A percentile compares a stretch with the other conserved stretches of the same genome.
These are phyloP conservation scores for Epicoccum sorghinum DNA, from an alignment of 2,329 filamentous ascomycete species.

Conservation along the genomic window DNA sequence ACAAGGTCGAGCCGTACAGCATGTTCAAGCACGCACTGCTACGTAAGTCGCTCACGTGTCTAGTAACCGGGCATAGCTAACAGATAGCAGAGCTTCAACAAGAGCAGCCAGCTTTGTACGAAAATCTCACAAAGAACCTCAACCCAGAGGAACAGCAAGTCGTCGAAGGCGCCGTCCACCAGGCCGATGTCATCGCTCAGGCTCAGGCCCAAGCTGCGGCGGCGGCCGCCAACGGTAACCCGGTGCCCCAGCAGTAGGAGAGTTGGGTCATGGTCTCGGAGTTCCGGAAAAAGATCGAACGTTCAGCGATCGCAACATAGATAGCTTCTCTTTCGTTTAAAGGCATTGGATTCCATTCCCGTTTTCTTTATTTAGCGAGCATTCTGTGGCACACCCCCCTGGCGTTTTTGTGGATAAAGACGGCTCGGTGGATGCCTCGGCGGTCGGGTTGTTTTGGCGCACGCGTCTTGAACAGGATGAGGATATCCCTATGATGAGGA, in stretches of 20 bases:
- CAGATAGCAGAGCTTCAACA: constrained; percentile 75
- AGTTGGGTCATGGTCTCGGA: neutral
- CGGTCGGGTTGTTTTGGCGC: constrained; percentile 24
- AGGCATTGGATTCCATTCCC: constrained; percentile 30
- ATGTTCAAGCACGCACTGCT: constrained; percentile 83
- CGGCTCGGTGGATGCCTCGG: constrained; percentile 24
- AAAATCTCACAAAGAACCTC: constrained; percentile 77
- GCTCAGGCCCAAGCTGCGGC: constrained; percentile 32
- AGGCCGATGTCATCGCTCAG: constrained; percentile 64
- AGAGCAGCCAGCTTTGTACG: constrained; percentile 88
- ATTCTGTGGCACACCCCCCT: constrained; percentile 29
- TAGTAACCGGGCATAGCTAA: constrained; percentile 16
- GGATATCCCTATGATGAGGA: constrained; percentile 11
- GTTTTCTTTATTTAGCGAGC: constrained; percentile 41
- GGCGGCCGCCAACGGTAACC: constrained; percentile 29
- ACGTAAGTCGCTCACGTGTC: constrained; percentile 65
- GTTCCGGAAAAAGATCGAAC: constrained; percentile 1
- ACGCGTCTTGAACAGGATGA: constrained; percentile 16
- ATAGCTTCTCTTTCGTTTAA: constrained; percentile 26
- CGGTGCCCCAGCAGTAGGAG: constrained; percentile 26
- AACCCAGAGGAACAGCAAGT: constrained; percentile 80
- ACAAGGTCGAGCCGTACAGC: constrained; percentile 93
- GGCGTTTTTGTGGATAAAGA: constrained; percentile 33
- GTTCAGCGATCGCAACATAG: constrained; percentile 19
- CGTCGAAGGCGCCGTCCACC: constrained; percentile 77